Percentiles rank a stretch among this genome's conserved stretches.
Evolutionary conservation across 1,284 basidiomycete species (phyloP).

Genomic region (Papiliotrema flavescens): DNA sequence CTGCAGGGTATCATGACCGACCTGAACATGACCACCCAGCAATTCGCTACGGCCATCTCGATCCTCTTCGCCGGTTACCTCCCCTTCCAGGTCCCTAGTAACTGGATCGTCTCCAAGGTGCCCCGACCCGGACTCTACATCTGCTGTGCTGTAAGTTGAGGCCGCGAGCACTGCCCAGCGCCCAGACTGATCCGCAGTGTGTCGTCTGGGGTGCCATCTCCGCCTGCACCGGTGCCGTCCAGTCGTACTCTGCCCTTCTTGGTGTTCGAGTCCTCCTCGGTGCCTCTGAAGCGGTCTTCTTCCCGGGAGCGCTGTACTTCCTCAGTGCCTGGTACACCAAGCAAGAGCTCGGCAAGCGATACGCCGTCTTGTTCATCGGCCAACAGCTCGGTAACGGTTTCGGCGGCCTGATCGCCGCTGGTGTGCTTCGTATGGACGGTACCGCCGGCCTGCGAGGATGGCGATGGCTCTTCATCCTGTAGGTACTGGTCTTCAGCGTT

Average conservation of each 20-base stretch:
- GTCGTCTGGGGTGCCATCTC: constrained; percentile 44
- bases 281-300: constrained; percentile 38
- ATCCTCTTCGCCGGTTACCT: constrained; percentile 44
- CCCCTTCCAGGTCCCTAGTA: constrained; percentile 31
- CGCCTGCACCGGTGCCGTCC: constrained; percentile 30
- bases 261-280: constrained; percentile 27
- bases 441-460: constrained; percentile 27
- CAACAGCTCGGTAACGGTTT: constrained; percentile 44
- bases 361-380: constrained; percentile 32
- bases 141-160: constrained; percentile 14
- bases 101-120: constrained; percentile 27
- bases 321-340: constrained; percentile 42
- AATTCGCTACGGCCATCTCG: constrained; percentile 43
- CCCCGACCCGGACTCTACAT: constrained; percentile 38
- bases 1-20: constrained; percentile 30
- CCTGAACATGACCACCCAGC: constrained; percentile 25
- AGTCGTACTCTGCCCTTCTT: constrained; percentile 28
- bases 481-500: constrained; percentile 11
- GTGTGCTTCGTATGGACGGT: constrained; percentile 32
- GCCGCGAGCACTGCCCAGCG: neutral
- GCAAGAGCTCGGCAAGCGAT: constrained; percentile 33
- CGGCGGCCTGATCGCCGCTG: constrained; percentile 40
- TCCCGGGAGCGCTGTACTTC: constrained; percentile 34
- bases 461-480: constrained; percentile 39
- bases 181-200: neutral